Evolutionary conservation across 192 early-diverging fungal genomes (phyloP), one percentile per base, ranked within the genome.

Genomic region (Coemansia aciculifera): DNA sequence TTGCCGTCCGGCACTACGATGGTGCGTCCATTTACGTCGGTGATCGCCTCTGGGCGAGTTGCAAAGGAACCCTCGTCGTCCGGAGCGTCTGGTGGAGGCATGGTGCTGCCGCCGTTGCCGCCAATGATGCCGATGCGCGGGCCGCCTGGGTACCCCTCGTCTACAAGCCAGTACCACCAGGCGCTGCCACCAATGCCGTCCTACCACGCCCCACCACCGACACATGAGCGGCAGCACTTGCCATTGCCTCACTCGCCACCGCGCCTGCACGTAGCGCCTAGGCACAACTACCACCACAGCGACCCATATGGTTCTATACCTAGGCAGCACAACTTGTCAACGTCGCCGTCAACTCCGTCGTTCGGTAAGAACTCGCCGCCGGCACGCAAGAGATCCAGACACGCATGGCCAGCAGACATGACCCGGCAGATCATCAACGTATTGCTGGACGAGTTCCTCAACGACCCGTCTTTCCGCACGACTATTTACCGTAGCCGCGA

Each of bases 401-500:
- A 81, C 60, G 78, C 78, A 9, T 81, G 78, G 78, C 73, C 78
- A 0, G 67, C 73, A 10, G 67, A 74, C 31, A 75, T 73, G 73
- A 81, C 78, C 1, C 63, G 78, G 34, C 67, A 81, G 31, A 81
- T 81, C 6, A 81, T 75, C 60, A 81, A 81, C 48, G 78, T 81
- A 29, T 67, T 81, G 17, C 48, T 81, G 52, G 69, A 75, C 66
- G 78, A 81, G 73, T 81, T 81, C 36, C 73, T 81, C 0, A 60
- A 38, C 27, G 66, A 73, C 67, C 59, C 78, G 1, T 40, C 60
- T 19, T 81, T 68, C 70, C 78, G 69, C 39, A 81, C 78, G 6
- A 81, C 73, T 13, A 81, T 81, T n/a, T 81, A 81, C 61, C 66
- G 78, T 3, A 81, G 78, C 54, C 78, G 78, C 52, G 78, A 81